A percentile compares a stretch with the other conserved stretches of the same genome.
phyloP scores from a whole-genome alignment of 208 protist species.

The Leishmania turanica region DNA sequence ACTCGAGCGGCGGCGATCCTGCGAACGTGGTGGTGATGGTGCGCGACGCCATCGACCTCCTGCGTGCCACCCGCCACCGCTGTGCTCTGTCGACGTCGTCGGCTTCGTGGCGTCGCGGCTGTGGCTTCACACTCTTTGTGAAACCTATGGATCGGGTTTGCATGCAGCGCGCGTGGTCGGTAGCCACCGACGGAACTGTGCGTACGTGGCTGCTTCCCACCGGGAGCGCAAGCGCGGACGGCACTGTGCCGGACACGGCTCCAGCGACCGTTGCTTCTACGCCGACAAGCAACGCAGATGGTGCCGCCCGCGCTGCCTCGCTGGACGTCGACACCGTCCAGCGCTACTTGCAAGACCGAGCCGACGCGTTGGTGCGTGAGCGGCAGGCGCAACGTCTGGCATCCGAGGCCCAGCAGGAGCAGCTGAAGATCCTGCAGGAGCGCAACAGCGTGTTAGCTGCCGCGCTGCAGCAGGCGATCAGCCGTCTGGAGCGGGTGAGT shows the following conservation, averaged over 20 bases:
- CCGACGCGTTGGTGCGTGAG: conserved; percentile 28
- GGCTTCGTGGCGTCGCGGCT: neutral
- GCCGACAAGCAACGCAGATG: neutral
- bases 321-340: conserved; percentile 34
- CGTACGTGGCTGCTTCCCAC: conserved; percentile 56
- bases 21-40: conserved; percentile 14
- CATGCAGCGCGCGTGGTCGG: conserved; percentile 52
- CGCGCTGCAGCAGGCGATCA: conserved; percentile 40
- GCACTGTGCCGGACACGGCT: neutral
- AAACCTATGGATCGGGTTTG: conserved; percentile 42
- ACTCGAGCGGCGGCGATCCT: neutral
- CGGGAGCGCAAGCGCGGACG: neutral
- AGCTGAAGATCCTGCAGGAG: conserved; percentile 33
- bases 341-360: conserved; percentile 39
- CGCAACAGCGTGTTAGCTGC: conserved; percentile 39
- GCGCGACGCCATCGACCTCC: conserved; percentile 33
- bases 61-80: conserved; percentile 22
- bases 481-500: conserved; percentile 20
- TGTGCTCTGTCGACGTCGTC: neutral
- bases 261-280: neutral
- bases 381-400: conserved; percentile 20
- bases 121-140: conserved; percentile 47
- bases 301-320: neutral
- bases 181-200: conserved; percentile 59
- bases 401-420: conserved; percentile 20